Base-by-base conservation (phyloP, 78 protist species). In the Chrysochromulina parva region DNA sequence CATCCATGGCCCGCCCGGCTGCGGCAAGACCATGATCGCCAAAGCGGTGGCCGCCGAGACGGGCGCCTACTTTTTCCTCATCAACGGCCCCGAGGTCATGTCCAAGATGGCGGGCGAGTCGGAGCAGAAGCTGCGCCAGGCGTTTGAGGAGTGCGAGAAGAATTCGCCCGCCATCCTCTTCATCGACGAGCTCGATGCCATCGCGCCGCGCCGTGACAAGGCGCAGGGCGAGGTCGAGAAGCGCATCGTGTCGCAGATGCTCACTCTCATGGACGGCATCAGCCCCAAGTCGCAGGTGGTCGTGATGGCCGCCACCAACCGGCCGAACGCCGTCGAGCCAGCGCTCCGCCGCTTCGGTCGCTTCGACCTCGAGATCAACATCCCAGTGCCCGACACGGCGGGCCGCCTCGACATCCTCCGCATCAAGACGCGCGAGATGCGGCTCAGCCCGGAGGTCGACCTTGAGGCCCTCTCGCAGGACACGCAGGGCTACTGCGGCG, bases 331-430 rank as follows among this genome's bases (percentile, higher is more conserved):
- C 14, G 28, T 89, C 93, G 99, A 99, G 92, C 98, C 99, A 13
- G 99, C 99, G 57, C 98, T 99, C 60, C 97, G 99, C 20, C 98
- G 99, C 71, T 99, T 99, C 90, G 99, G 99, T 59, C 98, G 99
- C 59, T 99, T 99, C 93, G 99, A 99, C 91, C 96, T 99, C 58
- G 99, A 99, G 94, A 97, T 99, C 3, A 99, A 98, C 80, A 60
- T 99, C 54, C 99, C 99, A 0, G 97, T 96, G 57, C 98, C 99
- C 60, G 97, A 99, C 92, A 97, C 98, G 2, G 99, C 98, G 92
- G 99, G 99, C 13, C 99, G 99, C 11, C 96, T 99, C 87, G 98
- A 97, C 90, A 98, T 99, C 96, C 98, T 99, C 90, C 94, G 99
- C 54, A 99, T 98, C 89, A 98, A 98, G 97, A 96, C 98, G 98